Percentiles rank a stretch among this genome's conserved stretches.
Evolutionary conservation across 768 basidiomycete species (phyloP).

Genomic region (Porphyrellus cyaneotinctus): DNA sequence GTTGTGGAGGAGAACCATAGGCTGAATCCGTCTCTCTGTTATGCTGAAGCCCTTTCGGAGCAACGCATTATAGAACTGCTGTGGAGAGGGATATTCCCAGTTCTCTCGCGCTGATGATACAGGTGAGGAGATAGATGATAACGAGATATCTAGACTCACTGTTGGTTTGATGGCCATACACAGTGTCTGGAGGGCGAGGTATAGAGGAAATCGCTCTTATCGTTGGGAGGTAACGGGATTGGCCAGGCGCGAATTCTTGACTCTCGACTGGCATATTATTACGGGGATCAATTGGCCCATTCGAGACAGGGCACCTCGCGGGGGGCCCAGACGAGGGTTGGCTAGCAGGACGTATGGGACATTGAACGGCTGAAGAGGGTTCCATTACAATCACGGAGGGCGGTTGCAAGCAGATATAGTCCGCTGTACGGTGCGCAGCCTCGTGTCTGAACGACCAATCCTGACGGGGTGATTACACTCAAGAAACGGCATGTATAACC

Average conservation of each 20-base stretch:
- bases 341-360: not conserved
- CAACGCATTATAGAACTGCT: slow-evolving; percentile 14
- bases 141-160: not conserved
- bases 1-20: slow-evolving; percentile 9
- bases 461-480: not conserved
- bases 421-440: no score
- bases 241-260: slow-evolving; percentile 1
- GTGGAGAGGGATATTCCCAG: slow-evolving; percentile 13
- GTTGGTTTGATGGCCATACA: slow-evolving; percentile 10
- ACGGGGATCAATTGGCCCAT: not conserved
- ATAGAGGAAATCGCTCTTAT: slow-evolving; percentile 3
- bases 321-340: not conserved
- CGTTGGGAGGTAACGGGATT: not conserved
- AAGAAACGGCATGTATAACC: no score
- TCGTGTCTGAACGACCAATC: not conserved
- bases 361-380: not conserved
- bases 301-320: slow-evolving; percentile 5
- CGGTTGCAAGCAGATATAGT: not conserved
- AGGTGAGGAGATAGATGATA: not conserved
- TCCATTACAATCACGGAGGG: not conserved
- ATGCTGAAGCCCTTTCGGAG: slow-evolving; percentile 8
- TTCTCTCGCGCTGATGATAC: slow-evolving; percentile 4
- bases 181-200: slow-evolving; percentile 7
- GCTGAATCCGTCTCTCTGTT: slow-evolving; percentile 1
- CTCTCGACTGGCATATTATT: slow-evolving; percentile 15